Conservation (phyloP, 2,329 filamentous ascomycete genomes). For the Aspergillus oerlinghausenensis region DNA sequence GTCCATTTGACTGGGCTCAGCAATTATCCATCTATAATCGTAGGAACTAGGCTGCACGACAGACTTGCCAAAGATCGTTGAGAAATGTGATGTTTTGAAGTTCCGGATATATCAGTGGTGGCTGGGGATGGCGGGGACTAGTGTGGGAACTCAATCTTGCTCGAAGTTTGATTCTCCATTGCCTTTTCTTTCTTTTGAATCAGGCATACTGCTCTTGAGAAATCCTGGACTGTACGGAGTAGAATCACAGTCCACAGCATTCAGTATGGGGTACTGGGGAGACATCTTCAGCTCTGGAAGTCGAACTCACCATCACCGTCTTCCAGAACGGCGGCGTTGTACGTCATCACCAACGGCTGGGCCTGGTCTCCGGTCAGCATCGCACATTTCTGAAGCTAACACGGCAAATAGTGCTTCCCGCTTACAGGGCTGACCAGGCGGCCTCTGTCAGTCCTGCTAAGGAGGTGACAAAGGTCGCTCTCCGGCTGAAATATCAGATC, state of each 20-base stretch:
- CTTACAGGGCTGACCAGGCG: slow-evolving; percentile 33
- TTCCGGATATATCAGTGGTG: background rate
- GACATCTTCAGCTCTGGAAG: slow-evolving; percentile 28
- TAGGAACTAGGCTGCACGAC: too few species aligned
- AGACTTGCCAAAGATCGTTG: too few species aligned
- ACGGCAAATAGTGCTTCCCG: slow-evolving; percentile 37
- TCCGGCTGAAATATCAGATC: slow-evolving; percentile 85
- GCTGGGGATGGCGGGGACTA: background rate
- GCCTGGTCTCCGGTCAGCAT: slow-evolving; percentile 1
- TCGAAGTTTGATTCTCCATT: background rate
- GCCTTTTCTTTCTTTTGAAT: background rate
- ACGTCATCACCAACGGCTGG: slow-evolving; percentile 22
- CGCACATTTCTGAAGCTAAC: slow-evolving; percentile 13
- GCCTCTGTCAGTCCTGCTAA: slow-evolving; percentile 66
- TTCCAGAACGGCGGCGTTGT: slow-evolving; percentile 40
- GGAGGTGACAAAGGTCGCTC: slow-evolving; percentile 82
- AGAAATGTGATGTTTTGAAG: too few species aligned
- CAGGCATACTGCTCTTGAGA: background rate
- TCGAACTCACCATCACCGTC: slow-evolving; percentile 23
- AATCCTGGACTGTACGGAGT: background rate
- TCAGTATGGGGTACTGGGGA: slow-evolving; percentile 37
- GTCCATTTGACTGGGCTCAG: background rate
- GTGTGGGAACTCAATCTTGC: background rate
- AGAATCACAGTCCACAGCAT: background rate
- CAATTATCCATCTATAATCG: background rate